phyloP scores from a whole-genome alignment of 768 basidiomycete species.

The Mycena metata region DNA sequence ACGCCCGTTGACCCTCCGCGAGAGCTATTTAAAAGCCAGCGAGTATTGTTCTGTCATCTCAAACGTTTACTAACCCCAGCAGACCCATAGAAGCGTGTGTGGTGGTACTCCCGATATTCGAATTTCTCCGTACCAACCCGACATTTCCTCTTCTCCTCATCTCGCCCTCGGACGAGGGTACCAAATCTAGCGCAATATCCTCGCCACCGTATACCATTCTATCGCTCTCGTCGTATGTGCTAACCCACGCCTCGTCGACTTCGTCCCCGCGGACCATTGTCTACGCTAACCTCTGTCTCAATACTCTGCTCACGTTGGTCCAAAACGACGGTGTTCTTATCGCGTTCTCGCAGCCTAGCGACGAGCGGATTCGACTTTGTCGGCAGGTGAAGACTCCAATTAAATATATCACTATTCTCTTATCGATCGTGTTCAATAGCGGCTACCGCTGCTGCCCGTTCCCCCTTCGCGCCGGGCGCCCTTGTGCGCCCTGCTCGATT shows the following conservation, averaged over 20 bases:
- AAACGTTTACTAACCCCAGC: constrained; percentile 7
- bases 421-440: constrained; percentile 48
- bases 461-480: constrained; percentile 57
- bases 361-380: constrained; percentile 66
- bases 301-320: constrained; percentile 63
- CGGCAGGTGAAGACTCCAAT: constrained; percentile 63
- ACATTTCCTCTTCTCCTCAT: constrained; percentile 63
- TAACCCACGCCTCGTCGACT: constrained; percentile 76
- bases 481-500: constrained; percentile 74
- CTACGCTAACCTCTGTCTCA: constrained; percentile 72
- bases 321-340: constrained; percentile 65
- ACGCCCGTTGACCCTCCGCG: constrained; percentile 61
- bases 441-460: constrained; percentile 64
- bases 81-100: constrained; percentile 76
- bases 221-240: constrained; percentile 73
- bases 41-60: constrained; percentile 36
- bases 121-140: constrained; percentile 67
- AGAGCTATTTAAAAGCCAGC: constrained; percentile 73
- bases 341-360: constrained; percentile 57
- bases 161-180: constrained; percentile 40
- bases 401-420: constrained; percentile 10
- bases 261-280: constrained; percentile 69
- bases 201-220: constrained; percentile 64
- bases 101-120: constrained; percentile 70
- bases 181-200: constrained; percentile 42